A percentile compares a stretch with the other conserved stretches of the same genome.
Conservation (phyloP, 305 asterid species). For the Rubia balearica region DNA sequence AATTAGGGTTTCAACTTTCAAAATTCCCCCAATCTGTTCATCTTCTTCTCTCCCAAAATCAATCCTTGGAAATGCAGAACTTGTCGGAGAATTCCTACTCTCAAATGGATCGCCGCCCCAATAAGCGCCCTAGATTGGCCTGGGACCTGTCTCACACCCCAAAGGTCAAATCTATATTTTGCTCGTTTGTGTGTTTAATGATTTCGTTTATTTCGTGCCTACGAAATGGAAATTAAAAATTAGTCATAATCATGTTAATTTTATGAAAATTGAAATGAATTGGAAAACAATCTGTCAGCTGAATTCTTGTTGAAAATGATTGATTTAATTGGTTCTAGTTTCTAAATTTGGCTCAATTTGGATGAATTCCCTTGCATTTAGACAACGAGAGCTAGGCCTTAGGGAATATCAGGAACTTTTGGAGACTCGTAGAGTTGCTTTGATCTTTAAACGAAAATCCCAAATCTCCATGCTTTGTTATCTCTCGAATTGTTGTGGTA, state of each 20-base stretch:
- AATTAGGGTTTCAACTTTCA: conserved; percentile 22
- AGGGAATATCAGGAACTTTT: neutral
- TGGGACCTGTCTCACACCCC: conserved; percentile 45
- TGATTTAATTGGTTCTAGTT: neutral
- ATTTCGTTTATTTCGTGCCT: neutral
- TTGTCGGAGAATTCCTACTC: conserved; percentile 26
- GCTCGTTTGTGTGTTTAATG: neutral
- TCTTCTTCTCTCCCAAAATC: neutral
- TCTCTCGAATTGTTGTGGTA: neutral
- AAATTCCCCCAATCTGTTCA: neutral
- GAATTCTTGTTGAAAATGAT: too few relatives aligned
- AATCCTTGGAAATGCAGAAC: conserved; percentile 29
- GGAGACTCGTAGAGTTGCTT: neutral
- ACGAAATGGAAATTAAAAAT: neutral
- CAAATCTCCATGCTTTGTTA: too few relatives aligned
- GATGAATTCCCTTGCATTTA: neutral
- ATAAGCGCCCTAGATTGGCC: conserved; percentile 39
- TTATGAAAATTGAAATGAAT: neutral
- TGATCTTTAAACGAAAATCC: too few relatives aligned
- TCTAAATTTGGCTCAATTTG: neutral
- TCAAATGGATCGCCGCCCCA: conserved; percentile 43
- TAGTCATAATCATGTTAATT: neutral
- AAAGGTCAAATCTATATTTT: conserved; percentile 26
- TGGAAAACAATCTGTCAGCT: neutral
- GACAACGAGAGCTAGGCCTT: neutral